Conservation (phyloP, 2,329 filamentous ascomycete species). For the Hypomyces perniciosus region DNA sequence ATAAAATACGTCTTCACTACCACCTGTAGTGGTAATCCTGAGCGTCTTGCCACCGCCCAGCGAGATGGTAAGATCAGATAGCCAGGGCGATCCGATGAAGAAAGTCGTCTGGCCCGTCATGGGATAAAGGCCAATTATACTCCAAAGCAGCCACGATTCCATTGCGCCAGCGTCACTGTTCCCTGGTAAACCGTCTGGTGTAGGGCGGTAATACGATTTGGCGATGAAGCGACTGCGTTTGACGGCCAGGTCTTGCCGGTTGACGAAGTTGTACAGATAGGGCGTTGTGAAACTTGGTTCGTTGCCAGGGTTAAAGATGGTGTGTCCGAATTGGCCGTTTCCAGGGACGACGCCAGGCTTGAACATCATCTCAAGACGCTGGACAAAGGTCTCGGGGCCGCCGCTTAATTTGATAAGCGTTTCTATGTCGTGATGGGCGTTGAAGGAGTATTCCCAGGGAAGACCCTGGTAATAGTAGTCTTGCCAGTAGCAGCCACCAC, state of each 20-base stretch:
- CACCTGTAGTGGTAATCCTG: slow-evolving; percentile 47
- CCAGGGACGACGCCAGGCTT: slow-evolving; percentile 37
- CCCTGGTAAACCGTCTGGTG: slow-evolving; percentile 54
- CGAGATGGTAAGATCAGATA: slow-evolving; percentile 51
- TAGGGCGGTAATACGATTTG: slow-evolving; percentile 52
- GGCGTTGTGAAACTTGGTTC: slow-evolving; percentile 62
- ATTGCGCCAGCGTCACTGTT: slow-evolving; percentile 69
- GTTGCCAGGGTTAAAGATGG: slow-evolving; percentile 62
- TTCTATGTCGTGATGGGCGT: slow-evolving; percentile 60
- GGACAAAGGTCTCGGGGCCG: slow-evolving; percentile 48
- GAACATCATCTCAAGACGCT: slow-evolving; percentile 57
- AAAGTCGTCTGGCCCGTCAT: slow-evolving; percentile 64
- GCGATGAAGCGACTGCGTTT: slow-evolving; percentile 52
- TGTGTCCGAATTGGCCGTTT: slow-evolving; percentile 42
- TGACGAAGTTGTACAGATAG: slow-evolving; percentile 63
- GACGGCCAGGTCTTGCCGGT: slow-evolving; percentile 56
- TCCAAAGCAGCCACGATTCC: slow-evolving; percentile 65
- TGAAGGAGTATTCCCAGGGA: slow-evolving; percentile 62
- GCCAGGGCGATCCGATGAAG: slow-evolving; percentile 59
- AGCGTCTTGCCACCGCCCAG: slow-evolving; percentile 51
- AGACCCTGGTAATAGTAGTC: slow-evolving; percentile 54
- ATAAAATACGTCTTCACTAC: slow-evolving; percentile 45
- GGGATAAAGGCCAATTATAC: slow-evolving; percentile 63
- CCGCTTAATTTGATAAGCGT: slow-evolving; percentile 49
- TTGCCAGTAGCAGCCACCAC: slow-evolving; percentile 61